phyloP scores from a whole-genome alignment of 176 grass and related monocot genomes.

The Avena sativa region DNA sequence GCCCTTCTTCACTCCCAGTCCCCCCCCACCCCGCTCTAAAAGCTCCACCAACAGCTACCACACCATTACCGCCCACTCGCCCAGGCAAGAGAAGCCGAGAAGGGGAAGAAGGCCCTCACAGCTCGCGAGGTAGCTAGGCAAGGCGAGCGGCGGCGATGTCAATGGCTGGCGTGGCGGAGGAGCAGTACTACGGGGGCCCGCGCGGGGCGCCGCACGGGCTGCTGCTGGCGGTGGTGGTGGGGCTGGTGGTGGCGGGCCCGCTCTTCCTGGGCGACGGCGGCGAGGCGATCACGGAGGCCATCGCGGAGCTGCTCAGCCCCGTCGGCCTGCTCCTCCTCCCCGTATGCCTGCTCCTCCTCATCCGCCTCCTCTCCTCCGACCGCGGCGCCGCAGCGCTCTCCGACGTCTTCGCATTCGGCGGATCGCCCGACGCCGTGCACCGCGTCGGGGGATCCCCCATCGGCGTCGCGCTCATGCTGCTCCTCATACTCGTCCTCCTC shows the following conservation, averaged over 20 bases:
- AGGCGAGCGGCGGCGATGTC: background rate
- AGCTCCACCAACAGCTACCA: background rate
- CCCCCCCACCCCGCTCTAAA: background rate
- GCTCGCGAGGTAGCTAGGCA: background rate
- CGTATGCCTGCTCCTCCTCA: constrained; percentile 58
- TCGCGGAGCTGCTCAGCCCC: constrained; percentile 66
- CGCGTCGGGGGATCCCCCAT: constrained; percentile 68
- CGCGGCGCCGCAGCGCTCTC: constrained; percentile 59
- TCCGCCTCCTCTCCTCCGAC: constrained; percentile 79
- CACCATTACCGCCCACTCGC: background rate
- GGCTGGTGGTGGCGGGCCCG: constrained; percentile 60
- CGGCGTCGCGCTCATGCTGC: constrained; percentile 66
- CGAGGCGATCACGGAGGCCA: constrained; percentile 54
- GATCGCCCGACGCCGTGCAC: constrained; percentile 78
- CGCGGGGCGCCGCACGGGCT: constrained; percentile 64
- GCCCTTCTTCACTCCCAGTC: background rate
- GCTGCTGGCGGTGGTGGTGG: constrained; percentile 68
- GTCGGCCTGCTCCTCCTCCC: constrained; percentile 77
- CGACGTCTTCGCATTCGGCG: constrained; percentile 59
- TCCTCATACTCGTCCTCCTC: constrained; percentile 76
- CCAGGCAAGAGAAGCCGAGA: too few relatives aligned
- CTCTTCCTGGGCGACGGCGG: constrained; percentile 69
- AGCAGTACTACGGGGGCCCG: constrained; percentile 47
- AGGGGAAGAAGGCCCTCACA: background rate
- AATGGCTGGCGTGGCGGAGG: constrained; percentile 38